phyloP scores from a whole-genome alignment of 305 asterid genomes.

The Withania somnifera region DNA sequence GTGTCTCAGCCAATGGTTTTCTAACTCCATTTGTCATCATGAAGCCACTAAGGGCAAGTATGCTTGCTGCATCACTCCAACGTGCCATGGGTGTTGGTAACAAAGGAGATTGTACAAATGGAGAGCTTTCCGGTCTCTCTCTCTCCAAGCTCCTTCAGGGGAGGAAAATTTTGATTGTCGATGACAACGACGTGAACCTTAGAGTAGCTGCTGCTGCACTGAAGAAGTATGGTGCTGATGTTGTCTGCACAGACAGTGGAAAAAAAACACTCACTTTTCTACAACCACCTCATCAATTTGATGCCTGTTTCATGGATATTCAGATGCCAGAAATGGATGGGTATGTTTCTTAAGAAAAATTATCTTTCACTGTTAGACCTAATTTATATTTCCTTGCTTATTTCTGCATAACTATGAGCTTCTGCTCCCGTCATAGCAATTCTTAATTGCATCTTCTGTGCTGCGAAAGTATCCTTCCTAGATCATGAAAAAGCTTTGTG shows the following conservation, averaged over 20 bases:
- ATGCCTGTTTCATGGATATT: slow-evolving; percentile 98
- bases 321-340: slow-evolving; percentile 99
- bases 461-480: background rate
- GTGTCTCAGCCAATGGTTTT: slow-evolving; percentile 16
- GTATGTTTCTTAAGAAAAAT: slow-evolving; percentile 21
- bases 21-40: slow-evolving; percentile 37
- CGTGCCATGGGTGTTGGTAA: slow-evolving; percentile 66
- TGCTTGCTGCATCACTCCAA: slow-evolving; percentile 75
- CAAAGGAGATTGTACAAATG: slow-evolving; percentile 37
- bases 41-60: slow-evolving; percentile 81
- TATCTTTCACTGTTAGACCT: background rate
- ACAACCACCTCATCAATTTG: slow-evolving; percentile 77
- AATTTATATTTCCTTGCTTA: background rate
- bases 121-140: slow-evolving; percentile 37
- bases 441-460: background rate
- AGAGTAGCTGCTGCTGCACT: slow-evolving; percentile 84
- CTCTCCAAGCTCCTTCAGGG: slow-evolving; percentile 65
- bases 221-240: slow-evolving; percentile 89
- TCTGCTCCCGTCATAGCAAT: background rate
- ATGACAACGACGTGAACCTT: slow-evolving; percentile 83
- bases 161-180: slow-evolving; percentile 74
- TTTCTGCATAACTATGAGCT: background rate
- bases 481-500: background rate
- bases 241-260: slow-evolving; percentile 72
- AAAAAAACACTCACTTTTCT: slow-evolving; percentile 47